Percentiles rank a stretch among this genome's conserved stretches.
These are phyloP conservation scores for Fraxinus pennsylvanica DNA, from an alignment of 257 asterid species.

Conservation along the genomic window DNA sequence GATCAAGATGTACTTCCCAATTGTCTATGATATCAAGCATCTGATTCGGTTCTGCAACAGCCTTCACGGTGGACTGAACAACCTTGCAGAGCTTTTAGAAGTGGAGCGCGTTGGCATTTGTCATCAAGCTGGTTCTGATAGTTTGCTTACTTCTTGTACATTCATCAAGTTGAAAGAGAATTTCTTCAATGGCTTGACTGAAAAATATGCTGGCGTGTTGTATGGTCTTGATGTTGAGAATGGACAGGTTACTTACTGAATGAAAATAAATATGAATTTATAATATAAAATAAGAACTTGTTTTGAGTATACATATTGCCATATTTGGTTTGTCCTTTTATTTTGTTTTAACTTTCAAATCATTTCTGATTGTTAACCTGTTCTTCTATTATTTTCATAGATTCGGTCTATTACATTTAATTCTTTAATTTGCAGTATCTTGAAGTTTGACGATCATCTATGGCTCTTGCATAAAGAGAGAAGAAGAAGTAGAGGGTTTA, in stretches of 20 bases:
- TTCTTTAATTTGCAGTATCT: not conserved
- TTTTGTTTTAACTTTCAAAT: not conserved
- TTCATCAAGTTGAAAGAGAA: not conserved
- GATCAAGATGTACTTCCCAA: not conserved
- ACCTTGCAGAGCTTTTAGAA: not conserved
- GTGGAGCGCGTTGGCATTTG: not conserved
- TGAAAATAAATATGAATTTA: not conserved
- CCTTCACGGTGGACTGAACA: not conserved
- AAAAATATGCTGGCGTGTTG: not conserved
- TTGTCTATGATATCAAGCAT: conserved; percentile 1
- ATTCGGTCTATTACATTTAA: not conserved
- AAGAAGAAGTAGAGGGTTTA: no score
- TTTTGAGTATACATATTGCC: not conserved
- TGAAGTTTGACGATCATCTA: no score
- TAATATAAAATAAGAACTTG: not conserved
- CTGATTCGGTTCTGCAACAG: conserved; percentile 1
- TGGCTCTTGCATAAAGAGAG: no score
- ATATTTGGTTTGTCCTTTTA: not conserved
- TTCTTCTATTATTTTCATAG: no score
- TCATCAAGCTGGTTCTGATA: conserved; percentile 5
- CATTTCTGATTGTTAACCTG: no score
- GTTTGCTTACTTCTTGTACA: not conserved
- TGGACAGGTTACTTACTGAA: not conserved
- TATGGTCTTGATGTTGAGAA: not conserved
- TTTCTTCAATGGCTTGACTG: conserved; percentile 3